Percentiles rank a stretch among this genome's conserved stretches.
Evolutionary conservation across 2,329 filamentous ascomycete species (phyloP).

Genomic region (Lomentospora prolificans): DNA sequence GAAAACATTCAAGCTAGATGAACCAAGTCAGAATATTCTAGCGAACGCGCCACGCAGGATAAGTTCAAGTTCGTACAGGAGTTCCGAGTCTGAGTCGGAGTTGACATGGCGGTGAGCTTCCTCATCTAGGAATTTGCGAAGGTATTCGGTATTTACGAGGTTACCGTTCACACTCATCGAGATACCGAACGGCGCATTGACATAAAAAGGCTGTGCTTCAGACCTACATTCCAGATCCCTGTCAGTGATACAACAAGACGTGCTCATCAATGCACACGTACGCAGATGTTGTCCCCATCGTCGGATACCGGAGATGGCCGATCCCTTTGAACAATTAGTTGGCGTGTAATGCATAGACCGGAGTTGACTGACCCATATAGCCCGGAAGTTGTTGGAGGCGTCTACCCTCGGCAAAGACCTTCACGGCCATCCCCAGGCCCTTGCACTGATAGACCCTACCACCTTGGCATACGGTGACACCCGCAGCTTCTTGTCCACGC

Average conservation of each 20-base stretch:
- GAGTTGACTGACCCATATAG: too few relatives aligned
- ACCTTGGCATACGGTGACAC: constrained; percentile 68
- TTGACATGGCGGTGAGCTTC: constrained; percentile 82
- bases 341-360: too few relatives aligned
- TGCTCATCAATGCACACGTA: constrained; percentile 14
- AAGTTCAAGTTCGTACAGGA: constrained; percentile 39
- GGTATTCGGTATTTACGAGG: constrained; percentile 63
- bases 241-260: constrained; percentile 2
- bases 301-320: constrained; percentile 81
- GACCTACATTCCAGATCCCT: constrained; percentile 39
- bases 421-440: constrained; percentile 77
- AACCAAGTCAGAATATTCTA: constrained; percentile 8
- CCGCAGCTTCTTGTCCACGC: constrained; percentile 79
- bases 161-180: constrained; percentile 82
- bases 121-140: constrained; percentile 62
- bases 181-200: constrained; percentile 77
- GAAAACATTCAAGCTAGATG: constrained; percentile 63
- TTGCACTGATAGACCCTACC: constrained; percentile 85
- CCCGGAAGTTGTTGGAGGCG: constrained; percentile 27
- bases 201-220: constrained; percentile 84
- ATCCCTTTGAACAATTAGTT: too few relatives aligned
- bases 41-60: not conserved
- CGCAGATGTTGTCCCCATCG: constrained; percentile 63
- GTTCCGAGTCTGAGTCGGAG: constrained; percentile 78
- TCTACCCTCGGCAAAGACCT: constrained; percentile 27